Conservation (phyloP, 768 basidiomycete species). For the Cubamyces sp. region DNA sequence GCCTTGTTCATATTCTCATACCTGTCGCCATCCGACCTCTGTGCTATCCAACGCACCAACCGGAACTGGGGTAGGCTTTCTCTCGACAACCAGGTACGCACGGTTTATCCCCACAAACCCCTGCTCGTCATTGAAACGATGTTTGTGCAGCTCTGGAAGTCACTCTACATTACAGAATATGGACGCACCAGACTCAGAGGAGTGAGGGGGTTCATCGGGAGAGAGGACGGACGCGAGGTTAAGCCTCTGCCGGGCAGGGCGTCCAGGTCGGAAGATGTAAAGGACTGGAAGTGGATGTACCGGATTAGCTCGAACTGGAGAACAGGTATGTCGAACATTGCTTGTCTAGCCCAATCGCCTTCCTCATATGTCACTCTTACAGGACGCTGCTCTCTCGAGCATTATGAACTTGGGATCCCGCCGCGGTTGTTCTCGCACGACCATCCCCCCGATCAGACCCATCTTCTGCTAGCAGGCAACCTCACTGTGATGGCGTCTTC, state of each 20-base stretch:
- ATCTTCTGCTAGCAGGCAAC: constrained; percentile 62
- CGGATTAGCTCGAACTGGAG: constrained; percentile 83
- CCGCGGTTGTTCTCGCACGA: constrained; percentile 5
- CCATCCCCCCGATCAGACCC: constrained; percentile 31
- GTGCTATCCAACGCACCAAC: constrained; percentile 62
- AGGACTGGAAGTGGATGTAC: constrained; percentile 89
- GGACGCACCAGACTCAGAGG: constrained; percentile 73
- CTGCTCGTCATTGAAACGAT: constrained; percentile 22
- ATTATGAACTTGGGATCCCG: neutral
- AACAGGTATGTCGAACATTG: constrained; percentile 54
- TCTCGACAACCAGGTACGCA: constrained; percentile 64
- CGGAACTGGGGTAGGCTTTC: constrained; percentile 70
- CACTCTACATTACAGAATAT: constrained; percentile 63
- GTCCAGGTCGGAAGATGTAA: constrained; percentile 39
- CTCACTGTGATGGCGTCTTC: constrained; percentile 63
- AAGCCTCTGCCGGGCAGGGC: constrained; percentile 61
- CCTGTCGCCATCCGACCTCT: constrained; percentile 69
- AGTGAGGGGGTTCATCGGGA: constrained; percentile 59
- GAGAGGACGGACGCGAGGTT: constrained; percentile 60
- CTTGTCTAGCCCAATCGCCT: neutral
- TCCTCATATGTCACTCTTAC: neutral
- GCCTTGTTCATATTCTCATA: constrained; percentile 74
- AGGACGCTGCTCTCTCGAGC: constrained; percentile 67
- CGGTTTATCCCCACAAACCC: neutral
- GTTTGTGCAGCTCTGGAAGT: constrained; percentile 62